Evolutionary conservation across 805 yeast genomes (phyloP).

Genomic region (Yarrowia deformans): DNA sequence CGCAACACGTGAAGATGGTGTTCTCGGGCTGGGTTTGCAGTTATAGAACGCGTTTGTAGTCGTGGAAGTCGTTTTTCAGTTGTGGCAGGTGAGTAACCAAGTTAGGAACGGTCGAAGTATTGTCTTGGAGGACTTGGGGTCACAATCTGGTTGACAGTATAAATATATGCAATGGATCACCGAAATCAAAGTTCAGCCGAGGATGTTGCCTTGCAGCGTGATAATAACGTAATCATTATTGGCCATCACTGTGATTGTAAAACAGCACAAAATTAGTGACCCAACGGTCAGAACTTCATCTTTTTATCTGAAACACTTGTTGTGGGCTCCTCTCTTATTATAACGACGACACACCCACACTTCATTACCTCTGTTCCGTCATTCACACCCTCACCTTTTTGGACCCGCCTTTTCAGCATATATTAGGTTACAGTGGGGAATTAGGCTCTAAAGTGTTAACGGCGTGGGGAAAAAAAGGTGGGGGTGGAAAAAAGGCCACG

Average conservation of each 20-base stretch:
- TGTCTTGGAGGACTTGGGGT: not conserved
- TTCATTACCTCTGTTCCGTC: not conserved
- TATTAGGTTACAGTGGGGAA: constrained; percentile 15
- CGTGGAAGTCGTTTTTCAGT: not conserved
- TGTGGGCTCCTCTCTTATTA: no score
- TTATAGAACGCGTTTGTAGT: not conserved
- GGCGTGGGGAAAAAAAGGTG: constrained; percentile 30
- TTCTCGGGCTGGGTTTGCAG: not conserved
- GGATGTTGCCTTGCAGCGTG: constrained; percentile 34
- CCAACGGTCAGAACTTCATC: no score
- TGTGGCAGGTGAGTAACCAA: not conserved
- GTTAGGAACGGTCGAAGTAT: not conserved
- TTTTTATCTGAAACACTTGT: no score
- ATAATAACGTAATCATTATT: constrained; percentile 31
- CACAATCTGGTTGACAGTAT: constrained; percentile 1
- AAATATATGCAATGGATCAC: constrained; percentile 15
- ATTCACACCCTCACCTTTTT: not conserved
- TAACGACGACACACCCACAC: no score
- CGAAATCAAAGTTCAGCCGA: constrained; percentile 34
- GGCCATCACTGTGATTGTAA: not conserved
- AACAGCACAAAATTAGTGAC: no score
- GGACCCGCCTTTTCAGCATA: not conserved
- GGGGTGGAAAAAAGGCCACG: not conserved
- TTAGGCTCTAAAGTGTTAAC: constrained; percentile 31
- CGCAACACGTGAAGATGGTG: not conserved